A percentile compares a stretch with the other conserved stretches of the same genome.
Evolutionary conservation across 306 rosid species (phyloP).

Genomic region (Fragaria vesca): DNA sequence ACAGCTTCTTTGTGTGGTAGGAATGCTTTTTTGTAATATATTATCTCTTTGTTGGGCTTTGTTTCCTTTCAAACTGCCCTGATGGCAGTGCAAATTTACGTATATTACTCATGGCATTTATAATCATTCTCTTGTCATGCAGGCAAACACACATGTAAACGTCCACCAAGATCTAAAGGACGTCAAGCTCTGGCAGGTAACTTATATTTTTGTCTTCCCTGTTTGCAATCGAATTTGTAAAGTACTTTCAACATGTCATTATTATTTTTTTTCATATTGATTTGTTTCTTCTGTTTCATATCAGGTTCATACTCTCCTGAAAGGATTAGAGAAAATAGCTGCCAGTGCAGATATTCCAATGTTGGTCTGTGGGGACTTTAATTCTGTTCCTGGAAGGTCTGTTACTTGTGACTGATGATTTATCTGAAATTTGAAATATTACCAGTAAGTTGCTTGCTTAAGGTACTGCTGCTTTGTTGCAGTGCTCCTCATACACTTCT

Average conservation of each 20-base stretch:
- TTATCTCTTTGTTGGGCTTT: background rate
- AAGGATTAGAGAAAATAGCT: slow-evolving; percentile 96
- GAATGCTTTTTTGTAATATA: background rate
- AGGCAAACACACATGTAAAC: slow-evolving; percentile 94
- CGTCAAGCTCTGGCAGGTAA: slow-evolving; percentile 99
- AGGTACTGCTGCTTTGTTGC: slow-evolving; percentile 37
- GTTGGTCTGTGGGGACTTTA: slow-evolving; percentile 98
- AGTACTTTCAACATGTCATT: slow-evolving; percentile 11
- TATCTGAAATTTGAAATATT: background rate
- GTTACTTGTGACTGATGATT: slow-evolving; percentile 12
- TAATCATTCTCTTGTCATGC: slow-evolving; percentile 19
- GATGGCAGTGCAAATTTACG: background rate
- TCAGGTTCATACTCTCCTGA: slow-evolving; percentile 92
- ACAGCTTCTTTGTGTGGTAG: slow-evolving; percentile 97
- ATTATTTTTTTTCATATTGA: background rate
- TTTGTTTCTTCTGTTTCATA: slow-evolving; percentile 17
- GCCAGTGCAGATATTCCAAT: slow-evolving; percentile 97
- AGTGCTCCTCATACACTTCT: slow-evolving; percentile 97
- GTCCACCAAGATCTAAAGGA: slow-evolving; percentile 83
- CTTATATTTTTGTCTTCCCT: slow-evolving; percentile 21
- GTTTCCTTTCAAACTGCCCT: background rate
- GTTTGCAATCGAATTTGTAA: slow-evolving; percentile 2
- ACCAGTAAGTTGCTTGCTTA: slow-evolving; percentile 23
- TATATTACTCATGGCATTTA: background rate
- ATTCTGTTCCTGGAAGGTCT: slow-evolving; percentile 93